These are phyloP conservation scores for Setaria italica DNA, from an alignment of 202 grass and related monocot species.

Conservation along the genomic window DNA sequence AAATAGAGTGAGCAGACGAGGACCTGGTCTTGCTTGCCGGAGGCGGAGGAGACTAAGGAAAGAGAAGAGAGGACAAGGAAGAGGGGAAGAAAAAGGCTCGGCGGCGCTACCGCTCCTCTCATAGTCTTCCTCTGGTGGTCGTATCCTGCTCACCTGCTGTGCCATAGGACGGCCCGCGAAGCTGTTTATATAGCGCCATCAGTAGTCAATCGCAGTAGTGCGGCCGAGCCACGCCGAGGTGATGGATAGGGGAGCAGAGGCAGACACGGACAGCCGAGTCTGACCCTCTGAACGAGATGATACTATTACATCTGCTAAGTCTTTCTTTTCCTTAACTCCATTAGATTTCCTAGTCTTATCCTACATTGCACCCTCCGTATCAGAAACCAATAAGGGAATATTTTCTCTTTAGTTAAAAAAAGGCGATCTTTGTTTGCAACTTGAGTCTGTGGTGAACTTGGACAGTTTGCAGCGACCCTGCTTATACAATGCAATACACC, in stretches of 20 bases:
- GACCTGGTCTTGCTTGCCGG: conserved; percentile 55
- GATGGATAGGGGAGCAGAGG: conserved; percentile 22
- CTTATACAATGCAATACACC: neutral
- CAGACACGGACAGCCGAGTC: conserved; percentile 14
- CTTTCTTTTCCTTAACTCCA: neutral
- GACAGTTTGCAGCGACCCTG: neutral
- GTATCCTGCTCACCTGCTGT: neutral
- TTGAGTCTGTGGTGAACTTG: neutral
- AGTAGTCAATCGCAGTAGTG: neutral
- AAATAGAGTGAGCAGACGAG: conserved; percentile 1
- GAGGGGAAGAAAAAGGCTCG: conserved; percentile 36
- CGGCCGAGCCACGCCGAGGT: neutral
- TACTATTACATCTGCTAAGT: neutral
- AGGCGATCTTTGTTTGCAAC: neutral
- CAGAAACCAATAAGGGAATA: neutral
- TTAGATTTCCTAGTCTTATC: neutral
- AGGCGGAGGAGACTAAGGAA: conserved; percentile 39
- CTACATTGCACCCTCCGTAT: neutral
- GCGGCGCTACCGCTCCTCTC: conserved; percentile 2
- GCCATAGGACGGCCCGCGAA: neutral
- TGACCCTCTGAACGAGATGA: neutral
- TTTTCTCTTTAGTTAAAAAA: neutral
- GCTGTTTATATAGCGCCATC: conserved; percentile 28
- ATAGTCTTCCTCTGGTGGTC: conserved; percentile 24
- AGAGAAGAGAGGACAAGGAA: conserved; percentile 44